Base-by-base conservation (phyloP, 129 eudicot genomes). In the Arctium minus region DNA sequence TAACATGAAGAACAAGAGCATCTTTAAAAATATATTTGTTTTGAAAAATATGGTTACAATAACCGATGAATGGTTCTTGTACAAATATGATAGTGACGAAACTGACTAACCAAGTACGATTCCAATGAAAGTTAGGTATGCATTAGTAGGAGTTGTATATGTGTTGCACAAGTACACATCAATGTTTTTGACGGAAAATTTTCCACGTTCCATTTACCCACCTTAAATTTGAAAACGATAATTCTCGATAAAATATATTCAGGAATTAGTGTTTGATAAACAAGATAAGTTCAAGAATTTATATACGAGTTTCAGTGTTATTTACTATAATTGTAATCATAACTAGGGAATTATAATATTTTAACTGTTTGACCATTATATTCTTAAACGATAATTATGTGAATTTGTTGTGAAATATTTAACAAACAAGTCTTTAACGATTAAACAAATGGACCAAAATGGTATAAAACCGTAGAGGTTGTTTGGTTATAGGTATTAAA, bases 161-260 rank as follows among this genome's bases (percentile, higher is more conserved):
- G n/a, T 60, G 29, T 60, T 0, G 68, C 29, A 60, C 68, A 37
- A 38, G 75, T 37, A 60, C 38, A 18, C 38, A 81, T 81, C 44
- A 62, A 65, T 44, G 7, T 40, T 30, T 9, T 18, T 32, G 74
- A 2, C 2, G 6, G 74, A 37, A 38, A 67, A 42, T 27, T 36
- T 13, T 44, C 39, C 36, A 6, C 32, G 2, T 32, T 60, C 22
- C 79, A 30, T 17, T 15, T 74, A 74, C 74, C 44, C 27, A 39
- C 12, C 70, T 80, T 80, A 17, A 80, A 50, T 42, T 36, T 53
- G 84, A 73, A 73, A 65, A 39, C 15, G 62, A 79, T 64, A 37
- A 65, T 65, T 33, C 12, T 30, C 2, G 40, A 17, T 60, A n/a
- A 77, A 35, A 77, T 27, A 1, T n/a, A n/a, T 56, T 10, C 4